Conservation (phyloP, 1,139 yeast species). For the Zygosaccharomyces sapae region DNA sequence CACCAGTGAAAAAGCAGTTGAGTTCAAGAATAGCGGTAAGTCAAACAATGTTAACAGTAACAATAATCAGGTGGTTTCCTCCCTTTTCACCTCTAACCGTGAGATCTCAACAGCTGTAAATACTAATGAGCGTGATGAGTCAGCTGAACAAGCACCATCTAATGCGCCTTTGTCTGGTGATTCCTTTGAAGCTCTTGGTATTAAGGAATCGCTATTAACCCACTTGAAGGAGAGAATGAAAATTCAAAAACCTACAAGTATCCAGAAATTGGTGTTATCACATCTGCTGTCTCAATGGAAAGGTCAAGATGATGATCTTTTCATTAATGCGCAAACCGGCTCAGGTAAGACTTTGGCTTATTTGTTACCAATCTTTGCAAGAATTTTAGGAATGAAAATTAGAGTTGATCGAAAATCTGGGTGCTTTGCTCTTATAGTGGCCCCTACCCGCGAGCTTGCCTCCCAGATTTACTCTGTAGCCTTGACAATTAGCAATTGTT, state of each 20-base stretch:
- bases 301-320: conserved; percentile 53
- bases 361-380: conserved; percentile 66
- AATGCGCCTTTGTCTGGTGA: conserved; percentile 65
- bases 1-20: conserved; percentile 8
- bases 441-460: conserved; percentile 94
- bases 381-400: conserved; percentile 44
- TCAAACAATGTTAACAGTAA: conserved; percentile 17
- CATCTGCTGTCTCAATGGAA: conserved; percentile 41
- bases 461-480: conserved; percentile 84
- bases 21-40: conserved; percentile 17
- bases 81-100: conserved; percentile 75
- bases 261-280: conserved; percentile 83
- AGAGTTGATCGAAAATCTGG: conserved; percentile 67
- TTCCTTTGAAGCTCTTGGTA: conserved; percentile 68
- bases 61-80: conserved; percentile 54
- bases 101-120: conserved; percentile 35
- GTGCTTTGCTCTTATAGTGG: conserved; percentile 76
- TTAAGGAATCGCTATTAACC: conserved; percentile 48
- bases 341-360: conserved; percentile 92
- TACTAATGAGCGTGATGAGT: conserved; percentile 29
- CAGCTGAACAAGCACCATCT: conserved; percentile 53
- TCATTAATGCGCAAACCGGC: conserved; percentile 93
- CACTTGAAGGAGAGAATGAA: conserved; percentile 58
- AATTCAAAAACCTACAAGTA: conserved; percentile 72
- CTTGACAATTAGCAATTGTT: conserved; percentile 63